Evolutionary conservation across 2,329 filamentous ascomycete genomes (phyloP), one percentile per base, ranked within the genome.

Genomic region (Diaporthe humulicola): DNA sequence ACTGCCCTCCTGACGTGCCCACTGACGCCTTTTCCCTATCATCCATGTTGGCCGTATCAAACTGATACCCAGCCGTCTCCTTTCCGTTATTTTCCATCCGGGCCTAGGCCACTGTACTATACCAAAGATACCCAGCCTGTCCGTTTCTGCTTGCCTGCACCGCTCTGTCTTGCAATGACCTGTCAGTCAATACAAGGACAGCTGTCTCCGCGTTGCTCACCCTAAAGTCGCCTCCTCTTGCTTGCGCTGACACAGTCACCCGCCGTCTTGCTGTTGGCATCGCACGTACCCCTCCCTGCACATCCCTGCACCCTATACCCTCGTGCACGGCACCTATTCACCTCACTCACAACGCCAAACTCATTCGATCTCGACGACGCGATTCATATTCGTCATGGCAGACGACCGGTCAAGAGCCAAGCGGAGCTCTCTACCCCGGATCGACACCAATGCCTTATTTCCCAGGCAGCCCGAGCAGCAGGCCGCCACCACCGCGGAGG

Each of bases 111-210:
- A 40, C 61, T 73, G 60, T 73, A 61, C 70, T 57, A 52, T 69
- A 60, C 70, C 42, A 73, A 70, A 75, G 70, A 75, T 69, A 75
- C 73, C 70, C 73, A 58, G 42, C 42, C 58, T 60, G 57, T 48
- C n/a, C 25, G 64, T 48, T 64, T 54, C 28, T 58, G 30, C 33
- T 38, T 28, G 36, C 48, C 52, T 66, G 42, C 52, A 28, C 40
- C 52, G 56, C 40, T 56, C 28, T 66, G 25, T 36, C 56, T 70
- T 69, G 56, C 58, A 28, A 75, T 75, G 74, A 75, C 45, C 71
- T 58, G 36, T 36, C 70, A 73, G 61, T 54, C 64, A 30, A 66
- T 58, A 33, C 61, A 50, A 52, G 38, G 64, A 38, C 74, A 56
- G 33, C 61, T 45, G 48, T 57, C 73, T 42, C 25, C 33, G 57